A percentile compares a stretch with the other conserved stretches of the same genome.
These are phyloP conservation scores for Trichoderma koningiopsis DNA, from an alignment of 2,329 filamentous ascomycete genomes.

Conservation along the genomic window DNA sequence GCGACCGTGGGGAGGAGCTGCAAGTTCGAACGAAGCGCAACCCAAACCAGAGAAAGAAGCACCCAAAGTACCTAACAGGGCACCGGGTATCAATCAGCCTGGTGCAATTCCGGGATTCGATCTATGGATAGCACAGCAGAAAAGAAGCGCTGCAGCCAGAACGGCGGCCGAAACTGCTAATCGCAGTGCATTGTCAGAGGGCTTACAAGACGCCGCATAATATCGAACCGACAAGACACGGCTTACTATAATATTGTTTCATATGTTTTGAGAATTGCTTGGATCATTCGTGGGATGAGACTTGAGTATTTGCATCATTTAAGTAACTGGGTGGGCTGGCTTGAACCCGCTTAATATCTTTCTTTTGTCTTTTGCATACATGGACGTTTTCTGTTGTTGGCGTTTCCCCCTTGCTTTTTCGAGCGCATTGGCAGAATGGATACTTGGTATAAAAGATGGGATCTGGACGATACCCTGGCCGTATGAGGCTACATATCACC, in stretches of 20 bases:
- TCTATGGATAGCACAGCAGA: constrained; percentile 54
- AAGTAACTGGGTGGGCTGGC: not conserved
- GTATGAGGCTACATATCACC: constrained; percentile 26
- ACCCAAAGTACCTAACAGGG: constrained; percentile 49
- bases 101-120: constrained; percentile 74
- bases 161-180: constrained; percentile 62
- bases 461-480: constrained; percentile 30
- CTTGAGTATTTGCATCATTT: not conserved
- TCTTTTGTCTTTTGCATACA: constrained; percentile 11
- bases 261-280: constrained; percentile 6
- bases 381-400: not conserved
- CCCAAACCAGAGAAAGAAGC: constrained; percentile 32
- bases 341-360: not conserved
- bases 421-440: constrained; percentile 12
- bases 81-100: constrained; percentile 76
- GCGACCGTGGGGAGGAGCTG: constrained; percentile 48
- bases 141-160: constrained; percentile 55
- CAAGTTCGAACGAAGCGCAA: constrained; percentile 18
- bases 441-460: constrained; percentile 5
- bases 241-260: not conserved
- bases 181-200: constrained; percentile 61
- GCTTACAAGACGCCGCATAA: constrained; percentile 42
- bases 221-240: not conserved
- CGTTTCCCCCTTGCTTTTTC: constrained; percentile 11
- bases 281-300: not conserved